Conservation (phyloP, 139 green algal genomes). For the Coelastrella sp. region DNA sequence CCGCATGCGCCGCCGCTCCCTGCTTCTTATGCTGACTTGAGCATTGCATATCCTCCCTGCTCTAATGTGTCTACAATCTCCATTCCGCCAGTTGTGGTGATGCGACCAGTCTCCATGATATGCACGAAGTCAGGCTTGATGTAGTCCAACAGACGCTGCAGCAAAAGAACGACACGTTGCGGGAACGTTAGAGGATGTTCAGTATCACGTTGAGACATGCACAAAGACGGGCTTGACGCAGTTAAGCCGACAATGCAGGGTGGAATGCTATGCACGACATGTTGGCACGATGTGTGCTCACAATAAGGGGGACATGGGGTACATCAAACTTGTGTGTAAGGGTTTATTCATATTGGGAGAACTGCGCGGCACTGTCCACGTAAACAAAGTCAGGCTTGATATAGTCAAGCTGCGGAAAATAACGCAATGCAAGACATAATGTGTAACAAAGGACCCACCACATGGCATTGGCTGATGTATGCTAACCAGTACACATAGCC, state of each 20-base stretch:
- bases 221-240: too few relatives aligned
- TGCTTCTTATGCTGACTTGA: slow-evolving; percentile 38
- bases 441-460: too few relatives aligned
- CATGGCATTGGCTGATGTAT: too few relatives aligned
- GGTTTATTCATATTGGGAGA: too few relatives aligned
- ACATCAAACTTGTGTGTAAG: too few relatives aligned
- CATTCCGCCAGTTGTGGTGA: slow-evolving; percentile 66
- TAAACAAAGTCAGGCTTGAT: too few relatives aligned
- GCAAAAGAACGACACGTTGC: background rate
- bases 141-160: slow-evolving; percentile 81
- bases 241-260: too few relatives aligned
- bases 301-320: background rate
- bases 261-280: too few relatives aligned
- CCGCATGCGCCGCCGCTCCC: background rate
- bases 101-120: slow-evolving; percentile 72
- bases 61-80: slow-evolving; percentile 75
- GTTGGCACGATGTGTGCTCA: too few relatives aligned
- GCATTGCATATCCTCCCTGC: slow-evolving; percentile 66
- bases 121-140: slow-evolving; percentile 83
- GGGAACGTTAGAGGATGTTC: too few relatives aligned
- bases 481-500: background rate
- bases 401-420: background rate
- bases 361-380: too few relatives aligned
- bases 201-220: too few relatives aligned
- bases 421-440: background rate